Base-by-base conservation (phyloP, 495 filamentous ascomycete species). In the Aspergillus ostianus region DNA sequence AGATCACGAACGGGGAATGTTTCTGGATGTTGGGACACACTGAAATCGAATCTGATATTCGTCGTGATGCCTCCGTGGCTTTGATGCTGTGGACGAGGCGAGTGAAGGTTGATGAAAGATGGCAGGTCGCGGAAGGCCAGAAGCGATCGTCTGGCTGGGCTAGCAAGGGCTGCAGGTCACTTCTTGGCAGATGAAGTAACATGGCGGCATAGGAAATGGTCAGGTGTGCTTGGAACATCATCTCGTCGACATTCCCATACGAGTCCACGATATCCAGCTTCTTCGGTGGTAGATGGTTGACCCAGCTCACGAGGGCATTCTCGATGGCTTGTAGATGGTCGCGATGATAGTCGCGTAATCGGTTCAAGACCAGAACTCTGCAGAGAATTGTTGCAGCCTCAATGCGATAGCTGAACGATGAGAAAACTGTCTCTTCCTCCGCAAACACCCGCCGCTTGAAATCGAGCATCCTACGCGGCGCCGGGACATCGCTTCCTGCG, bases 291-390 rank as follows among this genome's bases (percentile, higher is more conserved):
- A 79, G 59, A 55, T 77, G 75, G 60, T 79, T 76, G 45, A 70
- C 64, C 76, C 76, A 79, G 64, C 76, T 77, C 26, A 75, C 71
- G 8, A 79, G 69, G 15, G 76, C 75, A 61, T 79, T 79, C 41
- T 75, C 73, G 6, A 76, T 74, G 9, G 76, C 75, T 60, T 79
- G 76, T 7, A 76, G 58, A 48, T 79, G 75, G 52, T 79, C 75
- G 2, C 70, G 67, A 45, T 77, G 75, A 17, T 66, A 65, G 23
- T 78, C 75, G 4, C 64, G 65, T 5, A 75, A 57, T 27, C 69
- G 57, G 48, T 76, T 77, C 12, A 79, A 52, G 4, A 76, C 69
- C 20, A 77, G 56, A 4, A 74, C 73, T 17, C 75, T 66, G 27
- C 66, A 71, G 15, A 79, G 58, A 21, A 79, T 75, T 1, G 62